Evolutionary conservation across 257 asterid genomes (phyloP), one percentile per base, ranked within the genome.

Genomic region (Solanum sitiens): DNA sequence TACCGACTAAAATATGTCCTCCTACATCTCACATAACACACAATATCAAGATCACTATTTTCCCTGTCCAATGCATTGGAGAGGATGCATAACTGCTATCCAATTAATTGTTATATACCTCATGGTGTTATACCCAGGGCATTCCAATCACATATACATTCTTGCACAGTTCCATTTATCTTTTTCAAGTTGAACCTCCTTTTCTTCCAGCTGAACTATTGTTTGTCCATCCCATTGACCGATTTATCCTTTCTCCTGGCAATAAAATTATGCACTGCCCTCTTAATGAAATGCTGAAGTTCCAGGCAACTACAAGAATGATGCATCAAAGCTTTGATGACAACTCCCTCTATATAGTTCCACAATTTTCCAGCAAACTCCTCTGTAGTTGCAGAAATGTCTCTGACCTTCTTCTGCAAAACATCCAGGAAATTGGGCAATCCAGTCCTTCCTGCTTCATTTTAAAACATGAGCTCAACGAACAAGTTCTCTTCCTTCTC

Each of bases 301-400:
- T 90, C 90, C 1, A 85, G 93, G 71, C 87, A 87, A 44, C 89
- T 90, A 2, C 87, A 86, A 8, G 90, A 87, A 50, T 91, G 91
- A 30, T n/a, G 42, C 91, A 83, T 65, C 56, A 92, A 33, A 39
- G 91, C 88, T 3, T 84, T 7, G 25, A 90, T 72, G 39, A 90
- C 82, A 1, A 90, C 88, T 16, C 13, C 85, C 74, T 90, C 91
- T 0, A 90, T 45, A 7, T 89, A 90, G 42, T 14, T 82, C 91
- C 93, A 90, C 5, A 80, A 53, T n/a, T 87, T 89, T 5, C 87
- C 91, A 6, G 88, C 88, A 27, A 89, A 91, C 12, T 85, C 87
- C 20, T 42, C 84, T 0, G 92, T 91, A 4, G 12, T 53, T 0
- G 8, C 25, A 9, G 90, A 89, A n/a, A 89, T 37, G 67, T 20